Conservation (phyloP, 1,139 yeast genomes). For the Debaryomycetaceae sp. region DNA sequence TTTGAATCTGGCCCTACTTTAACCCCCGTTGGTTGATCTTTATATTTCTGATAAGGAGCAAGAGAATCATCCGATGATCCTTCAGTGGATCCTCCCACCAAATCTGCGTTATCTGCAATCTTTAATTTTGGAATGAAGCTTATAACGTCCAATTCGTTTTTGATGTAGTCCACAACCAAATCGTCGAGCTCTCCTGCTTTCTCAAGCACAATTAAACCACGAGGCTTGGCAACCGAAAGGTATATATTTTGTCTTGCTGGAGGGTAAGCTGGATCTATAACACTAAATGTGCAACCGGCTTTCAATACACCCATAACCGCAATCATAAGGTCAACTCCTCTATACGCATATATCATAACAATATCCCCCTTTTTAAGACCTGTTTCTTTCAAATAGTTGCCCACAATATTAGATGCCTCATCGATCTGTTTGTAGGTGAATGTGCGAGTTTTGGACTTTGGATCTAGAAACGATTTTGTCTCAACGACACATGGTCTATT, state of each 20-base stretch:
- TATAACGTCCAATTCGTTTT: constrained; percentile 64
- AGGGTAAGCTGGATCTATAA: constrained; percentile 98
- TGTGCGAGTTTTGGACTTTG: constrained; percentile 56
- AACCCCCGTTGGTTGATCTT: constrained; percentile 72
- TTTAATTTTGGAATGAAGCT: constrained; percentile 75
- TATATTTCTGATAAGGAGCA: constrained; percentile 39
- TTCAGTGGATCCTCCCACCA: constrained; percentile 53
- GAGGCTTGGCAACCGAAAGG: constrained; percentile 88
- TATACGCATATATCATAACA: constrained; percentile 94
- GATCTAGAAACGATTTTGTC: constrained; percentile 67
- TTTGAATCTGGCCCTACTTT: constrained; percentile 96
- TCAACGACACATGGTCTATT: constrained; percentile 89
- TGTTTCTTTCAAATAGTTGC: constrained; percentile 75
- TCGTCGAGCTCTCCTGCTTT: constrained; percentile 84
- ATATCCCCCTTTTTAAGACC: constrained; percentile 91
- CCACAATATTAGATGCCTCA: constrained; percentile 91
- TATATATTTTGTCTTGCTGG: constrained; percentile 96
- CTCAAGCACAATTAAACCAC: constrained; percentile 81
- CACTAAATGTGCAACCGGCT: constrained; percentile 98
- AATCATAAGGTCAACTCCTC: constrained; percentile 95
- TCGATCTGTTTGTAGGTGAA: constrained; percentile 85
- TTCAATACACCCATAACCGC: constrained; percentile 97
- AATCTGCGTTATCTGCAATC: constrained; percentile 70
- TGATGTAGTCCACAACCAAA: constrained; percentile 73
- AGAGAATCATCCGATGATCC: constrained; percentile 46